These are phyloP conservation scores for Lichtheimia corymbifera DNA, from an alignment of 371 early-diverging fungal genomes.

Conservation along the genomic window DNA sequence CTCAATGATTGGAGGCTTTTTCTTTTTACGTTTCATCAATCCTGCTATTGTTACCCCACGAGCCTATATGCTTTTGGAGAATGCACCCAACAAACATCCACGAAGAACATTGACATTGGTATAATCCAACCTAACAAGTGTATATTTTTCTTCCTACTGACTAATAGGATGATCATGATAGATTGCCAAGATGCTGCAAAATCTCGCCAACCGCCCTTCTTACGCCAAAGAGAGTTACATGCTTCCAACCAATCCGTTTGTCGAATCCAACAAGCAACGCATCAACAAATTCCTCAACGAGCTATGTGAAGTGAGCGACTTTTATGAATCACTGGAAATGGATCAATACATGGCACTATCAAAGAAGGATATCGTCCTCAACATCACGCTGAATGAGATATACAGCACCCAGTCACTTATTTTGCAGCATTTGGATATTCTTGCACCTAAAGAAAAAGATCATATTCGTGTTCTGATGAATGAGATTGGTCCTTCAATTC, in stretches of 20 bases:
- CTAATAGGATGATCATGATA: constrained; percentile 10
- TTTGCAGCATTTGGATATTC: constrained; percentile 75
- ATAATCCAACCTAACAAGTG: constrained; percentile 3
- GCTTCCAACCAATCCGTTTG: constrained; percentile 85
- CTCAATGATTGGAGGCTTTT: constrained; percentile 96
- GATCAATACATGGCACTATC: constrained; percentile 95
- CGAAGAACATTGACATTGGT: constrained; percentile 89
- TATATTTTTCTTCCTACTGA: neutral
- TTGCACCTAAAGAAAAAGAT: constrained; percentile 80
- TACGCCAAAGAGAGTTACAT: constrained; percentile 93
- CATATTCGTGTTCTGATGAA: constrained; percentile 77
- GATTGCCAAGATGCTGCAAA: constrained; percentile 92
- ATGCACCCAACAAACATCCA: constrained; percentile 76
- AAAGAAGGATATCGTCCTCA: constrained; percentile 85
- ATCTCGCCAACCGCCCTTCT: constrained; percentile 93
- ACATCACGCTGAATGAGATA: constrained; percentile 92
- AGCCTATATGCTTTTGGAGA: constrained; percentile 91
- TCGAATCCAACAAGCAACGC: constrained; percentile 83
- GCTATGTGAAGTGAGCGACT: constrained; percentile 93
- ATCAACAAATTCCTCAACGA: constrained; percentile 88
- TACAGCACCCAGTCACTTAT: constrained; percentile 88
- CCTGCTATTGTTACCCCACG: constrained; percentile 97
- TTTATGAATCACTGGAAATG: constrained; percentile 95
- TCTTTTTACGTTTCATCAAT: constrained; percentile 95
- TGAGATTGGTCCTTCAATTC: constrained; percentile 79